phyloP scores from a whole-genome alignment of 345 rosid genomes.

The Eutrema japonicum region DNA sequence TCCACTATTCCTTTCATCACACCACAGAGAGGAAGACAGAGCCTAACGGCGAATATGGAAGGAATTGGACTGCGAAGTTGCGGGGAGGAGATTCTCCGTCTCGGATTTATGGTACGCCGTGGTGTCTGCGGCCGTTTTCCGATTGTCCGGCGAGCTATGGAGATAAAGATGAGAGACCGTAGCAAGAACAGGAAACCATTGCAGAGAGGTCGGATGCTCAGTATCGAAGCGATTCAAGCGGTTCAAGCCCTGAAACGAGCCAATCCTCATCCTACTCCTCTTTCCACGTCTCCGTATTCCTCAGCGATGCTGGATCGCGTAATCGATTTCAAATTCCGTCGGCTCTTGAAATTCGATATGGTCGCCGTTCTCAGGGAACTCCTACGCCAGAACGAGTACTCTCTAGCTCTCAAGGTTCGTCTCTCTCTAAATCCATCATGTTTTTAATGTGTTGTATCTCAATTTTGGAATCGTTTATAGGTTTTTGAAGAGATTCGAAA shows the following conservation, averaged over 20 bases:
- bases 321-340: constrained; percentile 56
- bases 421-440: background rate
- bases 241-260: constrained; percentile 81
- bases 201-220: constrained; percentile 78
- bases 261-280: constrained; percentile 24
- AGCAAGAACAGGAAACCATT: constrained; percentile 76
- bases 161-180: constrained; percentile 62
- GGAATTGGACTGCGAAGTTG: constrained; percentile 37
- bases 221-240: constrained; percentile 82
- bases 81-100: constrained; percentile 29
- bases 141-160: constrained; percentile 31
- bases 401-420: constrained; percentile 62
- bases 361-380: constrained; percentile 82
- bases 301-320: constrained; percentile 44
- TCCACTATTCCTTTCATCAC: background rate
- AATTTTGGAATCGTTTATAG: constrained; percentile 40
- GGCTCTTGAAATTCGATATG: constrained; percentile 81
- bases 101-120: background rate
- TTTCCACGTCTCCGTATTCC: constrained; percentile 30
- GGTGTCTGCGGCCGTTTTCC: background rate
- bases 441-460: constrained; percentile 5
- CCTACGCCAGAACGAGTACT: constrained; percentile 70
- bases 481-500: constrained; percentile 71
- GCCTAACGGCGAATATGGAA: constrained; percentile 38
- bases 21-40: constrained; percentile 5